Conservation (phyloP, 2,329 filamentous ascomycete genomes). For the Davidsoniella eucalypti region DNA sequence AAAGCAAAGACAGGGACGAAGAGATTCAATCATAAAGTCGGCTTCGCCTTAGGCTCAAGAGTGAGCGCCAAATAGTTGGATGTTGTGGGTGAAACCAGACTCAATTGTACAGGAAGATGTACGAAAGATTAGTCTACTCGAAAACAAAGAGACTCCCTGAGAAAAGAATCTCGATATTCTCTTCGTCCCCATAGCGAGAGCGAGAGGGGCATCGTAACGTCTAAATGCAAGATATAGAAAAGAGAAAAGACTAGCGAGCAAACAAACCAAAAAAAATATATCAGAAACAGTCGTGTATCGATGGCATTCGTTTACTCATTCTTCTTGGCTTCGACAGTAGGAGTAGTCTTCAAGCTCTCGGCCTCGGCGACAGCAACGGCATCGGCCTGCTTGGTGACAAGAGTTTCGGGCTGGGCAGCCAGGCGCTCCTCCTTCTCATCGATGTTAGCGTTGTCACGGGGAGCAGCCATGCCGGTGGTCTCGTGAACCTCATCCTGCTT, state of each 20-base stretch:
- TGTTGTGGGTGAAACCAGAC: too few species aligned
- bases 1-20: background rate
- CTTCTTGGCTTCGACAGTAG: constrained; percentile 17
- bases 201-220: constrained; percentile 12
- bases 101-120: too few species aligned
- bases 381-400: constrained; percentile 37
- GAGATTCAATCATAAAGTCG: background rate
- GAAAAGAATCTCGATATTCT: background rate
- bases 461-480: constrained; percentile 54
- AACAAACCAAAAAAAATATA: background rate
- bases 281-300: background rate
- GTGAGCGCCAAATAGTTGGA: background rate
- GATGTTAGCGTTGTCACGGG: constrained; percentile 79
- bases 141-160: constrained; percentile 5
- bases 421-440: constrained; percentile 77
- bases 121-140: background rate
- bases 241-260: constrained; percentile 4
- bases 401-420: constrained; percentile 31
- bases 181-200: constrained; percentile 4
- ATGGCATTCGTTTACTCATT: constrained; percentile 16
- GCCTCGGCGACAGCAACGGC: constrained; percentile 11
- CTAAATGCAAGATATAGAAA: constrained; percentile 12
- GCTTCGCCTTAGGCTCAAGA: background rate
- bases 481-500: constrained; percentile 74
- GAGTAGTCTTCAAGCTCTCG: constrained; percentile 8